Evolutionary conservation across 495 filamentous ascomycete genomes (phyloP), one percentile per base, ranked within the genome.

Genomic region (Aspergillus wentii): DNA sequence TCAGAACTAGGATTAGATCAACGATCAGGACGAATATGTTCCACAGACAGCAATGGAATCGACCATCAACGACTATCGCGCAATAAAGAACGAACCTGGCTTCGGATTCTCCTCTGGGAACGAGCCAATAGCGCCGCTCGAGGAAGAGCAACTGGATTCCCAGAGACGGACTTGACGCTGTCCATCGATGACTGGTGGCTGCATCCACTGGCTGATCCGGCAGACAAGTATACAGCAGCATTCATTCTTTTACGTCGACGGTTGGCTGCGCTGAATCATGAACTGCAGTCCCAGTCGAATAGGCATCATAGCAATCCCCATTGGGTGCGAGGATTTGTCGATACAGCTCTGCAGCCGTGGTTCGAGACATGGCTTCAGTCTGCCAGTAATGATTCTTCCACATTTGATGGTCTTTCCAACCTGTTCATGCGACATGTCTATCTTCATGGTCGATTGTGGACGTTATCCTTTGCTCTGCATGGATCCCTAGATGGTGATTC

Each of bases 61-160:
- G 30, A 42, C 15, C 7, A 13, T 3, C 44, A 49, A 13, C 41
- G 56, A 18, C 33, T 52, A 6, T 37, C 39, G 4, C 43, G 56
- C 3, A 59, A 56, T 40, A 30, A 41, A 2, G 52, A 59, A 30
- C 37, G 49, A 25, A 59, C 56, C 0, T 59, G 56, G 56, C 33
- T 59, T 3, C 32, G 49, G 7, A 59, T 59, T 17, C 22, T 56
- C 1, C 27, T 59, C 7, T 56, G 56, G 56, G 56, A 56, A 5
- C 38, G 56, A 40, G 56, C 56, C 0, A 59, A 56, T 19, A 56
- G 52, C 33, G 56, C 52, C n/a, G 44, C 56, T 0, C 40, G 41
- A 33, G 56, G 56, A 14, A 42, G 49, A 16, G 49, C 46, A 1
- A 36, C 48, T 14, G 33, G 30, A 14, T 53, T 56, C n/a, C 56